Base-by-base conservation (phyloP, 768 basidiomycete species). In the Suillus alpinus region DNA sequence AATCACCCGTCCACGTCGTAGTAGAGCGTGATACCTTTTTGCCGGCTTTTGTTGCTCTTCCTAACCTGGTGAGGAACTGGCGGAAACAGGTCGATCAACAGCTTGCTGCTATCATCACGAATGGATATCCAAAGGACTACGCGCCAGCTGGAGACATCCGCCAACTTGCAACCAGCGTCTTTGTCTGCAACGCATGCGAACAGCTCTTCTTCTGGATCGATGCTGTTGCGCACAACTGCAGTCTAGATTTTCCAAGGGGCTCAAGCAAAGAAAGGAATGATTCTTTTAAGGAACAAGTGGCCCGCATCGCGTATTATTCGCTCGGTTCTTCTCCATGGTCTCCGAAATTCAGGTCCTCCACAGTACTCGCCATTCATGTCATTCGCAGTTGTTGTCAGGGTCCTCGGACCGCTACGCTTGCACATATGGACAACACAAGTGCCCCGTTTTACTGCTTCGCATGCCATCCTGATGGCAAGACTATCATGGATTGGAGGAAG, bases 161-260 rank as follows among this genome's bases (percentile, higher is more conserved):
- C 18, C 73, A 59, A 37, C 69, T 73, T 56, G 69, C 73, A 29
- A 62, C 70, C 1, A 73, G 71, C 36, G 58, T 73, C 43, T 73
- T 73, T 39, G 58, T 57, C 3, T 73, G 71, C 32, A 67, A 57
- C 8, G 32, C 57, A 50, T 57, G 63, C 31, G 58, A 50, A 23
- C 56, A 56, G 13, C 67, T 55, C 23, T 40, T 55, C 36, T 55
- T 55, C 26, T 55, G 53, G 53, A 39, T 18, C 3, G 53, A 55
- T 40, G 53, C 53, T 39, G 53, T 55, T 55, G 53, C 53, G 16
- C 53, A 55, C 26, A 55, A 39, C 37, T 55, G 53, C 53, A 29
- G 6, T 26, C 26, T 55, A 18, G 53, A 55, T 16, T 37, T 55
- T 40, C 26, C 39, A 29, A 55, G 18, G 18, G 23, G 37, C 23